phyloP scores from a whole-genome alignment of 257 asterid genomes.

The Solanum boliviense region DNA sequence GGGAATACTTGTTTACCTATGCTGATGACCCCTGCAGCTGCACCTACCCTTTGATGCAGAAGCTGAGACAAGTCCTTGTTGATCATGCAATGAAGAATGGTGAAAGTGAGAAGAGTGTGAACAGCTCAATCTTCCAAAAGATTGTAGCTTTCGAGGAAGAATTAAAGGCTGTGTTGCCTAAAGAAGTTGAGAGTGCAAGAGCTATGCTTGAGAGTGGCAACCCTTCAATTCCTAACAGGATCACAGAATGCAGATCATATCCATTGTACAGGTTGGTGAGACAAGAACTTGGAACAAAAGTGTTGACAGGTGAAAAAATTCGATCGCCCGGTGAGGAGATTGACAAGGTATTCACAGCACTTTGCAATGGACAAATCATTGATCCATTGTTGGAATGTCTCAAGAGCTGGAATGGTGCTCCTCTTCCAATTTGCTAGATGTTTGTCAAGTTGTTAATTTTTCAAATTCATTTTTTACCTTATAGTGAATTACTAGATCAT shows the following conservation, averaged over 20 bases:
- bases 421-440: slow-evolving; percentile 55
- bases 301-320: too few relatives aligned
- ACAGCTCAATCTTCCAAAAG: slow-evolving; percentile 40
- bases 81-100: slow-evolving; percentile 36
- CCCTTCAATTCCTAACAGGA: too few relatives aligned
- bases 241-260: too few relatives aligned
- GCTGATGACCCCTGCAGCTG: slow-evolving; percentile 33
- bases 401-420: slow-evolving; percentile 66
- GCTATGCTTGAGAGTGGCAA: neutral
- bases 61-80: slow-evolving; percentile 32
- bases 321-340: too few relatives aligned
- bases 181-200: slow-evolving; percentile 50
- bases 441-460: neutral
- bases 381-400: slow-evolving; percentile 78
- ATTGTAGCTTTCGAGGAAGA: slow-evolving; percentile 34
- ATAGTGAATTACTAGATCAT: neutral
- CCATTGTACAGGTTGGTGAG: too few relatives aligned
- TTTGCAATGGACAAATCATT: slow-evolving; percentile 33
- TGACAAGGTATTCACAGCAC: too few relatives aligned
- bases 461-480: neutral
- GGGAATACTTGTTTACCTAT: slow-evolving; percentile 28
- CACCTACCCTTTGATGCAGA: slow-evolving; percentile 34
- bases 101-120: slow-evolving; percentile 19
- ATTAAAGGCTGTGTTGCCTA: slow-evolving; percentile 21
- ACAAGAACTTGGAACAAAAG: too few relatives aligned